Base-by-base conservation (phyloP, 2,329 filamentous ascomycete species). In the Diaporthe longicolla region DNA sequence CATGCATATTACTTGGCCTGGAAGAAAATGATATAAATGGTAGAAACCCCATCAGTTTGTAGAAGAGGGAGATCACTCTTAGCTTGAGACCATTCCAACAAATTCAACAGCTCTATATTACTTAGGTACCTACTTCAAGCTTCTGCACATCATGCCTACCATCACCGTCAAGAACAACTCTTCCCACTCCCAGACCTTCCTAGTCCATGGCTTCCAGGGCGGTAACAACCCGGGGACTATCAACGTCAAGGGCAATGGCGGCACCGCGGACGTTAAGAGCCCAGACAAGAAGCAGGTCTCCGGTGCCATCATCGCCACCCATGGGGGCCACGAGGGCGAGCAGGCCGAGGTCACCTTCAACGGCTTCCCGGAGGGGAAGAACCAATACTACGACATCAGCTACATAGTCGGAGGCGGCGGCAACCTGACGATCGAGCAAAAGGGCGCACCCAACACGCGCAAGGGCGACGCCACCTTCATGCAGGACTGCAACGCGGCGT, bases 301-400 rank as follows among this genome's bases (percentile, higher is more conserved):
- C 0, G 83, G 83, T 8, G 83, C 83, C 37, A 82, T 84, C 68
- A 84, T 84, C 63, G 82, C 83, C 37, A 76, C 84, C 1, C 83
- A 84, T 71, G 81, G 82, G 29, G 82, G 82, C 43, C 76, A 80
- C 24, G 82, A 83, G 68, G 81, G 82, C 54, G 83, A 84, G 74
- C 83, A 84, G 77, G 83, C 81, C 29, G 83, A 84, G 76, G 82
- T 84, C 70, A 84, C 82, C 70, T 84, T 84, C 74, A 75, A 78
- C 59, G 83, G 83, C 26, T 83, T 11, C 9, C 70, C 70, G 7
- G 59, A 72, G 54, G 75, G 76, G 58, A 77, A 79, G 55, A 82
- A 82, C 73, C 81, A 82, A 75, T 81, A 80, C 75, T 79, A 82
- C 73, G 81, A 82, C 69, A 68, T 82, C 26, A 79, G 77, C 72